A percentile compares a stretch with the other conserved stretches of the same genome.
Evolutionary conservation across 1,284 basidiomycete genomes (phyloP).

Genomic region (Ustilago cynodontis): DNA sequence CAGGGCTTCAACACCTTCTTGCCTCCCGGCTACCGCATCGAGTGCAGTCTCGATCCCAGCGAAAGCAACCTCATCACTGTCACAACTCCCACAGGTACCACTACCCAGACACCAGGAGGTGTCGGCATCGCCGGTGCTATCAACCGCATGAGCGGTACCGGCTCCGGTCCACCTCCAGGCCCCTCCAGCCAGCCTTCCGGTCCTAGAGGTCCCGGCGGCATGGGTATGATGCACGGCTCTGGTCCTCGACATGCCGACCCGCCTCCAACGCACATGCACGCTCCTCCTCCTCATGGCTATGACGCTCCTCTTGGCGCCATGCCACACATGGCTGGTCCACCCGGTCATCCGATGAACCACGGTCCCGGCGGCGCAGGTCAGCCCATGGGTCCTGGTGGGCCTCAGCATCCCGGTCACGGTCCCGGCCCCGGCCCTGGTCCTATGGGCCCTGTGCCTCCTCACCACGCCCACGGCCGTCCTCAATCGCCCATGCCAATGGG

Average conservation of each 20-base stretch:
- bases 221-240: slow-evolving; percentile 48
- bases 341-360: slow-evolving; percentile 36
- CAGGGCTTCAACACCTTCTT: slow-evolving; percentile 99
- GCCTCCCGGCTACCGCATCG: slow-evolving; percentile 95
- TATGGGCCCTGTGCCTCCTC: slow-evolving; percentile 42
- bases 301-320: slow-evolving; percentile 34
- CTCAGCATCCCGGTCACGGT: slow-evolving; percentile 40
- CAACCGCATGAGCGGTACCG: slow-evolving; percentile 62
- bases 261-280: slow-evolving; percentile 46
- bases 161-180: slow-evolving; percentile 27
- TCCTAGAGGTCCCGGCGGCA: slow-evolving; percentile 37
- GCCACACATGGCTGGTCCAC: slow-evolving; percentile 40
- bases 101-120: slow-evolving; percentile 74
- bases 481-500: slow-evolving; percentile 51
- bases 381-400: slow-evolving; percentile 38
- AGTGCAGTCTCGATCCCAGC: slow-evolving; percentile 76
- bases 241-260: slow-evolving; percentile 47
- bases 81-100: slow-evolving; percentile 88
- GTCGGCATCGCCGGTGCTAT: slow-evolving; percentile 65
- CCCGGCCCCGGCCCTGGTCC: slow-evolving; percentile 36
- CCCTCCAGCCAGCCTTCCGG: slow-evolving; percentile 28
- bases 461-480: slow-evolving; percentile 46
- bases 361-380: slow-evolving; percentile 32
- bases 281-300: slow-evolving; percentile 38
- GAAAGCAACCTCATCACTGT: slow-evolving; percentile 90